These are phyloP conservation scores for Tausonia pullulans DNA, from an alignment of 1,284 basidiomycete species.

Conservation along the genomic window DNA sequence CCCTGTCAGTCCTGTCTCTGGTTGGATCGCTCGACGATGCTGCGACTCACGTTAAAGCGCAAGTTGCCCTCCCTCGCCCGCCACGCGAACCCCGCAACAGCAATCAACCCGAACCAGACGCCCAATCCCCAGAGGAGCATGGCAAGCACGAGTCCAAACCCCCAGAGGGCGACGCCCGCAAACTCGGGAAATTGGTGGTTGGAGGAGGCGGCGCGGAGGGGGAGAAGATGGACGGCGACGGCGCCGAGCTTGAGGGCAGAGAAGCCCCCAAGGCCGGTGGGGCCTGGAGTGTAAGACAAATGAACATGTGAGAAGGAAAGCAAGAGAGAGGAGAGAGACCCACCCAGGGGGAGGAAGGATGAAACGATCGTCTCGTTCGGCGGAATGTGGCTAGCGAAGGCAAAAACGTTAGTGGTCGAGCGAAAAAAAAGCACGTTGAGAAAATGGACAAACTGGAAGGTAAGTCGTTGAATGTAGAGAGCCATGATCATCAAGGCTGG, in stretches of 20 bases:
- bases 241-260: constrained; percentile 12
- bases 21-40: neutral
- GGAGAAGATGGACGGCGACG: constrained; percentile 12
- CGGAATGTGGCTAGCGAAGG: constrained; percentile 1
- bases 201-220: neutral
- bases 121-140: constrained; percentile 14
- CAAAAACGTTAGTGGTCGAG: neutral
- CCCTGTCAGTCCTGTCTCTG: neutral
- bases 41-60: constrained; percentile 12
- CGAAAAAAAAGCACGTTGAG: neutral
- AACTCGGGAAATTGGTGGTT: neutral
- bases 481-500: constrained; percentile 14
- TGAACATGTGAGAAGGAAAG: neutral
- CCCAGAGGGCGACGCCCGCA: constrained; percentile 13
- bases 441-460: constrained; percentile 1
- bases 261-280: constrained; percentile 6
- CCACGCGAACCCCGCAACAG: constrained; percentile 4
- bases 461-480: constrained; percentile 15
- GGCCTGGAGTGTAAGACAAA: neutral
- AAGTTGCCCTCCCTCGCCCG: constrained; percentile 12
- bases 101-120: constrained; percentile 16
- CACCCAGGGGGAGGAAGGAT: constrained; percentile 17
- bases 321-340: no score
- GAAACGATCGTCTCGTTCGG: constrained; percentile 17
- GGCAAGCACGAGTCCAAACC: constrained; percentile 6